Evolutionary conservation across 164 flowering plant species (phyloP).

Genomic region (Stephania japonica): DNA sequence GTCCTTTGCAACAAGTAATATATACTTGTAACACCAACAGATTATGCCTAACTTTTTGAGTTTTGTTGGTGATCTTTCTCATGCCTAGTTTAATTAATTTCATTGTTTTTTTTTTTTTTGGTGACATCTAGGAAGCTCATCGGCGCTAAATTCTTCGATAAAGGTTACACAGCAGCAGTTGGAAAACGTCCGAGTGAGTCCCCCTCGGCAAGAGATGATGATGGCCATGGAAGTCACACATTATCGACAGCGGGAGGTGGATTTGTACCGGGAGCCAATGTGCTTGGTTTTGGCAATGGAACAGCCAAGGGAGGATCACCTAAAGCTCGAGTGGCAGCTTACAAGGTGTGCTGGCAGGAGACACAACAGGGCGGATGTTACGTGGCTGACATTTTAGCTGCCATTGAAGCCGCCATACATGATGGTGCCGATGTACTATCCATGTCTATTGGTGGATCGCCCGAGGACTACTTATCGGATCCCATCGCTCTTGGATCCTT

Average conservation of each 20-base stretch:
- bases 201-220: conserved; percentile 36
- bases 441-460: conserved; percentile 33
- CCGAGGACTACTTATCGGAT: conserved; percentile 33
- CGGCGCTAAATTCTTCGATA: conserved; percentile 64
- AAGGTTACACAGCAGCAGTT: conserved; percentile 31
- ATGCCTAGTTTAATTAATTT: too few species aligned
- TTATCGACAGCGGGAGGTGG: conserved; percentile 70
- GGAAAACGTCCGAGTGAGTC: conserved; percentile 14
- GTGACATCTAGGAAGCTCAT: conserved; percentile 47
- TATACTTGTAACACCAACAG: too few species aligned
- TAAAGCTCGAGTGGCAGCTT: conserved; percentile 6
- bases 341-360: conserved; percentile 8
- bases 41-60: too few species aligned
- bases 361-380: not conserved
- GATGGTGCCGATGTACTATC: conserved; percentile 57
- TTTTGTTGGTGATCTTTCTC: too few species aligned
- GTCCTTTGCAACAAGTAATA: conserved; percentile 50
- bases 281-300: conserved; percentile 48
- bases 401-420: conserved; percentile 2
- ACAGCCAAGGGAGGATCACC: conserved; percentile 74
- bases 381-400: not conserved
- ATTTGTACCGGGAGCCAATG: conserved; percentile 44
- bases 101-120: too few species aligned
- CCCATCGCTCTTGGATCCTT: conserved; percentile 46
- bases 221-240: conserved; percentile 76